phyloP scores from a whole-genome alignment of 2,329 filamentous ascomycete species.

The Cercospora canescens region DNA sequence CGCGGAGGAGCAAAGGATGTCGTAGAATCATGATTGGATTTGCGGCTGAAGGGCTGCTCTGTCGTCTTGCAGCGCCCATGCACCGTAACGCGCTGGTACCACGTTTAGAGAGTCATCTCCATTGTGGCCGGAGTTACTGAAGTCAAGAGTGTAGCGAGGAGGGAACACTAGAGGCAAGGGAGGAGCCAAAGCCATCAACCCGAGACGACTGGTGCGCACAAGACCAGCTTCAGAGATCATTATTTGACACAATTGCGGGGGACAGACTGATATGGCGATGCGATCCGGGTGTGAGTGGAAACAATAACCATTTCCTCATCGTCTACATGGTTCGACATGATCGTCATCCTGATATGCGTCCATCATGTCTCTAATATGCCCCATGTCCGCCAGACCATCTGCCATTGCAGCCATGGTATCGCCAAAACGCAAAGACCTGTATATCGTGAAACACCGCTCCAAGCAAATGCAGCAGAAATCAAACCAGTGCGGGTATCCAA shows the following conservation, averaged over 20 bases:
- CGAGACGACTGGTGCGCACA: background rate
- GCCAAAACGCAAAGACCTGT: background rate
- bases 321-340: background rate
- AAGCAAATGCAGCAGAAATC: background rate
- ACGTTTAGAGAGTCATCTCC: too few species aligned
- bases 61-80: background rate
- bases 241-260: background rate
- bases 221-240: background rate
- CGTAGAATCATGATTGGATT: background rate
- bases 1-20: background rate
- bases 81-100: too few species aligned
- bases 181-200: background rate
- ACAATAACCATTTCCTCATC: background rate
- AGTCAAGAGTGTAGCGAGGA: too few species aligned
- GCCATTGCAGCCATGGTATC: background rate
- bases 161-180: too few species aligned
- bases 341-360: background rate
- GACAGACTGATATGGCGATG: background rate
- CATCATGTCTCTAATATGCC: background rate
- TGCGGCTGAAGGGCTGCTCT: background rate
- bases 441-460: background rate
- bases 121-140: background rate
- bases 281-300: background rate
- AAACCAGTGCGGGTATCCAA: conserved; percentile 6
- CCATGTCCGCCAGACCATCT: background rate